Evolutionary conservation across 345 rosid species (phyloP), one percentile per base, ranked within the genome.

Genomic region (Eucalyptus leucophloia): DNA sequence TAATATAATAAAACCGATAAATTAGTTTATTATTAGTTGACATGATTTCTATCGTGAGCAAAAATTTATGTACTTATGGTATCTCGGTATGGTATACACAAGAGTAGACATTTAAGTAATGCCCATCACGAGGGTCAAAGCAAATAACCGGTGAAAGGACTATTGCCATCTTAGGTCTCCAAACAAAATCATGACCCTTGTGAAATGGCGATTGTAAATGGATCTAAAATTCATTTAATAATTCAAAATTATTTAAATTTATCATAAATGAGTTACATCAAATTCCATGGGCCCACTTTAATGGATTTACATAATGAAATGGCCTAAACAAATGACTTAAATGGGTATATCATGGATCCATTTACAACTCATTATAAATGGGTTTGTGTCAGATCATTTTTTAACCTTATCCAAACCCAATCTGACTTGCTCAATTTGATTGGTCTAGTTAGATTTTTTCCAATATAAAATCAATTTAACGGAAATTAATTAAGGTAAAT

Each of bases 401-500:
- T 53, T 4, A 0, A 53, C 11, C 0, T 53, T 8, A 21, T 53
- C 58, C 26, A 21, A 53, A 53, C 11, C 5, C 4, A 51, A 51
- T 0, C 0, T 51, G 0, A 51, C 9, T 51, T 40, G 42, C 42
- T 40, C 42, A 40, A 40, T 40, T 40, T 40, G 42, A 40, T 7
- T 5, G 7, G 42, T 40, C 42, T 53, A 53, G 5, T 53, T 8
- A 53, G 5, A 53, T 53, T 53, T 53, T 53, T 53, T 5, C 2
- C 0, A 0, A 1, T 53, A 19, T 53, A 0, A 8, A 53, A 21
- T 0, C 11, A 53, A 53, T 19, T 19, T 53, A 53, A 19, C 0
- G 0, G 0, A 53, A 53, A 53, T 0, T 19, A 3, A 53, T 19
- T 19, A 0, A 19, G 5, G 1, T 8, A 53, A 53, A 19, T 3